phyloP scores from a whole-genome alignment of 202 grass and related monocot genomes.

The Miscanthus sacchariflorus region DNA sequence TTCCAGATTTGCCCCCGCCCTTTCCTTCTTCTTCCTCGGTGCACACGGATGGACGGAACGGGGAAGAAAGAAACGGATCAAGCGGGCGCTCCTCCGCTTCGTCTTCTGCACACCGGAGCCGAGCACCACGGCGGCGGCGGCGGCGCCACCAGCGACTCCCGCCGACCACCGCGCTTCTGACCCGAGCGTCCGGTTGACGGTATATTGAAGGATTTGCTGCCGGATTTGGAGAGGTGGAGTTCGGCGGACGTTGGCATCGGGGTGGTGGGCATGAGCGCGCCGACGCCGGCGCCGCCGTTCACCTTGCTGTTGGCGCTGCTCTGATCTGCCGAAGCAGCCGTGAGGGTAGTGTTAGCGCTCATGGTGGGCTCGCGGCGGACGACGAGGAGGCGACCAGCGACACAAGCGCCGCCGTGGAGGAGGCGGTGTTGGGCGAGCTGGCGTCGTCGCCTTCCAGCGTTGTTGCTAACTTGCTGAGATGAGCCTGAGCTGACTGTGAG shows the following conservation, averaged over 20 bases:
- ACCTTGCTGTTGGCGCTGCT: constrained; percentile 27
- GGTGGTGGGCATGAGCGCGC: constrained; percentile 81
- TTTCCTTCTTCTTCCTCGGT: too few species aligned
- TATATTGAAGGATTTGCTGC: constrained; percentile 85
- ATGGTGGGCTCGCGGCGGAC: constrained; percentile 42
- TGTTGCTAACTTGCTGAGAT: too few species aligned
- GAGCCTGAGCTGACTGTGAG: too few species aligned
- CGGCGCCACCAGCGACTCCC: too few species aligned
- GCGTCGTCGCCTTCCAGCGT: constrained; percentile 61
- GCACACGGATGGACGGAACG: too few species aligned
- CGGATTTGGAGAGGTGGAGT: constrained; percentile 83
- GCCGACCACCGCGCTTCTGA: too few species aligned
- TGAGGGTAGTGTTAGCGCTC: constrained; percentile 55
- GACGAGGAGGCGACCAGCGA: constrained; percentile 55
- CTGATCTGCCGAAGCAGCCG: constrained; percentile 33
- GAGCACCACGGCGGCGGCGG: too few species aligned
- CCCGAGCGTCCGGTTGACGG: neutral
- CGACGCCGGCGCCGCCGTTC: constrained; percentile 14
- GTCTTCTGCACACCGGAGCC: too few species aligned
- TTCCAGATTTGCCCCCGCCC: too few species aligned
- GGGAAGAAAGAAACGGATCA: too few species aligned
- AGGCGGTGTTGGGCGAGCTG: constrained; percentile 39
- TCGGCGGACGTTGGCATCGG: constrained; percentile 77
- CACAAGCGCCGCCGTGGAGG: constrained; percentile 57
- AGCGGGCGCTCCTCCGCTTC: too few species aligned